Evolutionary conservation across 2,329 filamentous ascomycete species (phyloP).

Genomic region (Corinectria fuckeliana): DNA sequence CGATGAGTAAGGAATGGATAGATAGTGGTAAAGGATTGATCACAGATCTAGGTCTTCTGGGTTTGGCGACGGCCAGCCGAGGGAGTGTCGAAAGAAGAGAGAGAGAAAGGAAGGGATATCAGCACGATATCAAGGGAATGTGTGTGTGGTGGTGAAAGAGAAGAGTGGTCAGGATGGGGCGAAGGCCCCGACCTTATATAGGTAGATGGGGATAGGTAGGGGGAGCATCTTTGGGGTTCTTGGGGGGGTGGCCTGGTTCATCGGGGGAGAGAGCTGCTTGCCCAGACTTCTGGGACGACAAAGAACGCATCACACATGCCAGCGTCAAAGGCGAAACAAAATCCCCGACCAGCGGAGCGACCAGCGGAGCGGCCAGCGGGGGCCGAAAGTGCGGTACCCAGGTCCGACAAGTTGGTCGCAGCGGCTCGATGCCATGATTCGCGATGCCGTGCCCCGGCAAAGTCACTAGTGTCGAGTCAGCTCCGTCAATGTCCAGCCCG

Average conservation of each 20-base stretch:
- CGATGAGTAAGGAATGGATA: conserved; percentile 35
- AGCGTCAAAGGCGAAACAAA: conserved; percentile 8
- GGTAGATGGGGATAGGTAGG: conserved; percentile 5
- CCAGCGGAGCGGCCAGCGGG: too few relatives aligned
- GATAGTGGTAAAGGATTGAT: conserved; percentile 37
- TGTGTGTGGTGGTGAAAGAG: conserved; percentile 19
- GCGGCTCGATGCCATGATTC: conserved; percentile 30
- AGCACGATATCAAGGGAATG: conserved; percentile 25
- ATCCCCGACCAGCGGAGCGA: not conserved
- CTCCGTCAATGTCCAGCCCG: not conserved
- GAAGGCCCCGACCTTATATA: conserved; percentile 32
- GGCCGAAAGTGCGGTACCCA: conserved; percentile 1
- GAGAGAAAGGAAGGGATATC: conserved; percentile 31
- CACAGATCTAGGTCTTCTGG: conserved; percentile 39
- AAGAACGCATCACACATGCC: conserved; percentile 15
- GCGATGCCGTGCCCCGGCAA: conserved; percentile 23
- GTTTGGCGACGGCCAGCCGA: conserved; percentile 36
- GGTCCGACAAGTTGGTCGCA: conserved; percentile 11
- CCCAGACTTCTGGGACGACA: conserved; percentile 26
- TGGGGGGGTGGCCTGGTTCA: conserved; percentile 16
- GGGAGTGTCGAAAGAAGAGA: conserved; percentile 29
- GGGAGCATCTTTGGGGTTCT: conserved; percentile 15
- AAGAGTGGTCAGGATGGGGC: conserved; percentile 18
- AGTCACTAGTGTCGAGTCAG: conserved; percentile 23
- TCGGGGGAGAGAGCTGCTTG: conserved; percentile 18